Percentiles rank a stretch among this genome's conserved stretches.
These are phyloP conservation scores for Fomitopsis pinicola DNA, from an alignment of 1,284 basidiomycete species.

Conservation along the genomic window DNA sequence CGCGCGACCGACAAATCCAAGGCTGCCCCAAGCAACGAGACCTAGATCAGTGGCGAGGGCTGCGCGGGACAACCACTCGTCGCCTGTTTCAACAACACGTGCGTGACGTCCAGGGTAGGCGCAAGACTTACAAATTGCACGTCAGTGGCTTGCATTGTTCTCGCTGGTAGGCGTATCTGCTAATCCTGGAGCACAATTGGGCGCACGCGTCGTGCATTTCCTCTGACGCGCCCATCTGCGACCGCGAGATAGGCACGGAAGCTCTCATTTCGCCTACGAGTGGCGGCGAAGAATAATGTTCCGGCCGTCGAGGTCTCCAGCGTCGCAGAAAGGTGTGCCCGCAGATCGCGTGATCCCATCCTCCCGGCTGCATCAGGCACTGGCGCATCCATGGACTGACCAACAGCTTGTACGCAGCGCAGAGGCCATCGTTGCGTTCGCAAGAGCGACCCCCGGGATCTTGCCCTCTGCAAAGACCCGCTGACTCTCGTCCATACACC, in stretches of 20 bases:
- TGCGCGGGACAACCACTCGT: not conserved
- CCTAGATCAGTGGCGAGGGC: not conserved
- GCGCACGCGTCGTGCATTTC: not conserved
- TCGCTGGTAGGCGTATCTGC: not conserved
- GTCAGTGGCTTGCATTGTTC: not conserved
- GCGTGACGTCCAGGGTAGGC: not conserved
- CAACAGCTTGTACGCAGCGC: no score
- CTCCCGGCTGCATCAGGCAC: no score
- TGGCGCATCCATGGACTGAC: no score
- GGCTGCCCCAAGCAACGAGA: not conserved
- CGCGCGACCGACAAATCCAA: not conserved
- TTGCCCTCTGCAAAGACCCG: no score
- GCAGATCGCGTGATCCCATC: no score
- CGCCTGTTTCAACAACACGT: not conserved
- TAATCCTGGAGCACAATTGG: not conserved
- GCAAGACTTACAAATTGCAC: not conserved
- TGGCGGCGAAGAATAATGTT: not conserved
- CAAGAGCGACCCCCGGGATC: no score
- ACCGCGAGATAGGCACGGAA: not conserved
- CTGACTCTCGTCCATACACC: no score
- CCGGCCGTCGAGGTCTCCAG: not conserved
- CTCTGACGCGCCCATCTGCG: not conserved
- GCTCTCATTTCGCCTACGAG: not conserved
- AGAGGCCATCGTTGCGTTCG: no score
- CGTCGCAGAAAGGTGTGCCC: not conserved